Percentiles rank a stretch among this genome's conserved stretches.
phyloP scores from a whole-genome alignment of 768 basidiomycete genomes.

The Collybia sp. region DNA sequence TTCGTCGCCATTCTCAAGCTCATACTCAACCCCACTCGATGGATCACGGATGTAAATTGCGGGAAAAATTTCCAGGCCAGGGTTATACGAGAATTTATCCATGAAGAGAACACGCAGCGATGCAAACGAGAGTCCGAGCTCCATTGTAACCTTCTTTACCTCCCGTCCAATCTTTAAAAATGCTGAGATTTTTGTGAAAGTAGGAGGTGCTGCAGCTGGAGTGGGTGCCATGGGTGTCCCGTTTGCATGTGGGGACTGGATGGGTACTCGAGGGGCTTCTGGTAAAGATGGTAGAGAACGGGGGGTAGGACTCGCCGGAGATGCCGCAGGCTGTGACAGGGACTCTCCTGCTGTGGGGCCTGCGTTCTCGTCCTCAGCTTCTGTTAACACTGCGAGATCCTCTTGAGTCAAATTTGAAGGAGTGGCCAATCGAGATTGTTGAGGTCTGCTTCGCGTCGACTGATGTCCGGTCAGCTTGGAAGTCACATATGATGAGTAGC shows the following conservation, averaged over 20 bases:
- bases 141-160: conserved; percentile 81
- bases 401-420: conserved; percentile 59
- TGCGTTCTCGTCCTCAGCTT: conserved; percentile 62
- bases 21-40: conserved; percentile 89
- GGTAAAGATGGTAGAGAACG: conserved; percentile 40
- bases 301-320: conserved; percentile 22
- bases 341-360: conserved; percentile 13
- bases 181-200: conserved; percentile 52
- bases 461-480: conserved; percentile 84
- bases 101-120: conserved; percentile 85
- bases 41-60: conserved; percentile 95
- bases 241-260: conserved; percentile 16
- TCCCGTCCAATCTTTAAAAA: conserved; percentile 89
- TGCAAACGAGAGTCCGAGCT: conserved; percentile 65
- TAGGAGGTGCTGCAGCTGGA: conserved; percentile 8
- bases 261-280: conserved; percentile 39
- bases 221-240: conserved; percentile 2
- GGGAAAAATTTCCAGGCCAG: conserved; percentile 90
- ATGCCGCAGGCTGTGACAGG: conserved; percentile 20
- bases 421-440: conserved; percentile 64
- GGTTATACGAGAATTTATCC: conserved; percentile 92
- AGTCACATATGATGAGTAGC: conserved; percentile 93
- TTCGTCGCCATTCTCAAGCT: conserved; percentile 92
- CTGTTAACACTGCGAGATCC: conserved; percentile 71
- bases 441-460: conserved; percentile 45